These are phyloP conservation scores for Ilyonectria sp. DNA, from an alignment of 2,329 filamentous ascomycete genomes.

Conservation along the genomic window DNA sequence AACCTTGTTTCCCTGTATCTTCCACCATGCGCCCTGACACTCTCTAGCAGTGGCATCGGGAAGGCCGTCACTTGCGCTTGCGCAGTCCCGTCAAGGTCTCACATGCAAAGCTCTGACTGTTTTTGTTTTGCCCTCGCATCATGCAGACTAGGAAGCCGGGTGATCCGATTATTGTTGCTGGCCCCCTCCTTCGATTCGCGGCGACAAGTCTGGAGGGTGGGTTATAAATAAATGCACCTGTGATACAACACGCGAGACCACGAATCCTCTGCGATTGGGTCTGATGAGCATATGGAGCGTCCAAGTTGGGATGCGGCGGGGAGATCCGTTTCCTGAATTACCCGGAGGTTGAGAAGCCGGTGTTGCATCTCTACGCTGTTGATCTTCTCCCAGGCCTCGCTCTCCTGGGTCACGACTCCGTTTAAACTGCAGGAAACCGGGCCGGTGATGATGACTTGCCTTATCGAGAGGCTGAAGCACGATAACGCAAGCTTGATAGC, in stretches of 20 bases:
- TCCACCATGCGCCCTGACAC: background rate
- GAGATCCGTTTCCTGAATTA: conserved; percentile 10
- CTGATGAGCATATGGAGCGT: conserved; percentile 2
- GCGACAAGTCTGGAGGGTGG: background rate
- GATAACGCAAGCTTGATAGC: background rate
- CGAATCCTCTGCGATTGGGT: background rate
- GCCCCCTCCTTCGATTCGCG: background rate
- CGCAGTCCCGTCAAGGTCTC: background rate
- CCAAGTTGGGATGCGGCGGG: conserved; percentile 6
- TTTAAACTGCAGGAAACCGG: background rate
- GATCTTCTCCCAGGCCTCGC: background rate
- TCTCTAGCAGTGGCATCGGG: background rate
- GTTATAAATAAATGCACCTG: background rate
- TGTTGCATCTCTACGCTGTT: background rate
- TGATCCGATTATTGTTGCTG: conserved; percentile 15
- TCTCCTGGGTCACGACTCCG: background rate
- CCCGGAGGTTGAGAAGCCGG: background rate
- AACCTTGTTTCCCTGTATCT: background rate
- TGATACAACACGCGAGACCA: background rate
- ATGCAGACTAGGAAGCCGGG: conserved; percentile 9
- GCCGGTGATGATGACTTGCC: background rate
- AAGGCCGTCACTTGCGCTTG: background rate
- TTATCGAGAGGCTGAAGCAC: background rate
- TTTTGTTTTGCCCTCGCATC: conserved; percentile 7
- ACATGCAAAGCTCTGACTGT: background rate